phyloP scores from a whole-genome alignment of 805 yeast genomes.

The Suhomyces sp. region DNA sequence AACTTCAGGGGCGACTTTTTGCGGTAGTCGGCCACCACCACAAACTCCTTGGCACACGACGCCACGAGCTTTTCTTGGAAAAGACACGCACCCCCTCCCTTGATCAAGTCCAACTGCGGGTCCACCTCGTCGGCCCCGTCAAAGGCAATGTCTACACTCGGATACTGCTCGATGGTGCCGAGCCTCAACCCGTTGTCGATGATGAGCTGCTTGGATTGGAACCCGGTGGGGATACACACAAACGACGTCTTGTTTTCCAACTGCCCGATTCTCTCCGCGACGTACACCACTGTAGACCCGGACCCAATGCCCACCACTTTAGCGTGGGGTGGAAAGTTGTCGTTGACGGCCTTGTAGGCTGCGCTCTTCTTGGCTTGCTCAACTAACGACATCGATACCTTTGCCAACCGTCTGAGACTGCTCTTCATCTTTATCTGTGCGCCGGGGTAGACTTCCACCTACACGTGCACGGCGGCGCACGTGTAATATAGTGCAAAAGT shows the following conservation, averaged over 20 bases:
- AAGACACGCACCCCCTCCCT: slow-evolving; percentile 98
- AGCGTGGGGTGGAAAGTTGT: slow-evolving; percentile 65
- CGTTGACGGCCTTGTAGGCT: slow-evolving; percentile 91
- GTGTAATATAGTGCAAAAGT: too few relatives aligned
- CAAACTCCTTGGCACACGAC: slow-evolving; percentile 66
- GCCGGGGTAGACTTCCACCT: too few relatives aligned
- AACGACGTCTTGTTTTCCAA: slow-evolving; percentile 49
- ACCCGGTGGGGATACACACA: slow-evolving; percentile 92
- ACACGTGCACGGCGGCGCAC: too few relatives aligned
- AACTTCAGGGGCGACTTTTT: slow-evolving; percentile 66
- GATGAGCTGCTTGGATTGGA: slow-evolving; percentile 87
- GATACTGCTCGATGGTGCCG: slow-evolving; percentile 80
- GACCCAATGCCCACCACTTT: slow-evolving; percentile 91
- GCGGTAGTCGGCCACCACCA: slow-evolving; percentile 89
- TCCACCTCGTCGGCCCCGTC: slow-evolving; percentile 99
- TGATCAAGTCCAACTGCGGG: slow-evolving; percentile 72
- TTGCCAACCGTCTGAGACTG: neutral
- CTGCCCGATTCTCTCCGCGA: slow-evolving; percentile 90
- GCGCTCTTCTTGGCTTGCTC: slow-evolving; percentile 88
- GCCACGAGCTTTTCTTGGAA: slow-evolving; percentile 96
- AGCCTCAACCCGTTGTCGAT: slow-evolving; percentile 73
- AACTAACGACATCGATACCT: slow-evolving; percentile 28
- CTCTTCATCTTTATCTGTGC: neutral
- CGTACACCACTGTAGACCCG: slow-evolving; percentile 96
- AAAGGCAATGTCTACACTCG: slow-evolving; percentile 85